These are phyloP conservation scores for Huntiella moniliformis DNA, from an alignment of 2,329 filamentous ascomycete species.

Conservation along the genomic window DNA sequence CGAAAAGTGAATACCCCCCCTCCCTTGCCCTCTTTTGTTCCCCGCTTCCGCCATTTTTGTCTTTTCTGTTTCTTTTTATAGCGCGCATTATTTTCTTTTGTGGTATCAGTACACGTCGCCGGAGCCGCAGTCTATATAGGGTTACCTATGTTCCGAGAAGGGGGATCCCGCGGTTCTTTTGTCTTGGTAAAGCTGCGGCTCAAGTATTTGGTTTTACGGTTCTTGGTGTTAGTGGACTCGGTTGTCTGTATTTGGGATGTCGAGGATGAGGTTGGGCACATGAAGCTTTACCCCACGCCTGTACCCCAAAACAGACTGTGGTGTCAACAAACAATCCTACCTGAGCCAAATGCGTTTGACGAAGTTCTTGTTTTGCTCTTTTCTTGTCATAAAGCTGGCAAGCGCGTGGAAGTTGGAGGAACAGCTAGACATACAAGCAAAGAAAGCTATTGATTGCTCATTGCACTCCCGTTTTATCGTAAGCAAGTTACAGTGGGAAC, in stretches of 20 bases:
- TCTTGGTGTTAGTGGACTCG: too few species aligned
- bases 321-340: background rate
- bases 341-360: background rate
- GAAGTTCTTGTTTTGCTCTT: slow-evolving; percentile 3
- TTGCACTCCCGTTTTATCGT: too few species aligned
- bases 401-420: background rate
- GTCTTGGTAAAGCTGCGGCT: too few species aligned
- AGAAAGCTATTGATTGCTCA: too few species aligned
- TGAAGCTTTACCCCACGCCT: too few species aligned
- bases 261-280: too few species aligned
- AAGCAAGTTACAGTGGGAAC: too few species aligned
- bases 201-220: too few species aligned
- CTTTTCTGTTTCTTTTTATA: slow-evolving; percentile 3
- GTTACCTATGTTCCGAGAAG: too few species aligned
- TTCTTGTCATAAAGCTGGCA: background rate
- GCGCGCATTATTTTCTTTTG: slow-evolving; percentile 2
- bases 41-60: background rate
- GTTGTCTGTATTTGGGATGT: too few species aligned
- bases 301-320: background rate
- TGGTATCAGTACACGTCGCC: slow-evolving; percentile 4
- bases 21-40: background rate
- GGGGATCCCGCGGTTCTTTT: too few species aligned
- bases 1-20: slow-evolving; percentile 50
- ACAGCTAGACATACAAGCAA: background rate
- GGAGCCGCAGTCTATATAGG: background rate